Base-by-base conservation (phyloP, 345 rosid species). In the Citrus maxima region DNA sequence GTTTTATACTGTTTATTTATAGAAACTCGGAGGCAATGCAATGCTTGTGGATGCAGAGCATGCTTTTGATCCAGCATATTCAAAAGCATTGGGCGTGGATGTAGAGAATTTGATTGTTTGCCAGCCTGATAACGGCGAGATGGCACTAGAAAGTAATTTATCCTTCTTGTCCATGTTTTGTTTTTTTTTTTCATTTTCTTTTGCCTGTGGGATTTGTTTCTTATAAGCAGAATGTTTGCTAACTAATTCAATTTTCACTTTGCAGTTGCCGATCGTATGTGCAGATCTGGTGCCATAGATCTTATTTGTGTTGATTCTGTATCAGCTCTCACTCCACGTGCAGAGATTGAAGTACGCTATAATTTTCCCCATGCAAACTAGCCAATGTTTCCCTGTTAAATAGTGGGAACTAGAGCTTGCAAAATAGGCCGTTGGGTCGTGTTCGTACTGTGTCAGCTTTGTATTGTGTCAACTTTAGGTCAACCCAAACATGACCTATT, bases 41-140 rank as follows among this genome's bases (percentile, higher is more conserved):
- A 95, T 93, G 98, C 99, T 93, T 84, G 98, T 95, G 83, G 98
- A 93, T 85, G 99, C 99, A 68, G 99, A 95, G 87, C 99, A 95
- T 79, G 99, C 99, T 80, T 95, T 95, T 88, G 99, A 95, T 87
- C 98, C 98, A 56, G 78, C 98, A 37, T 95, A 95, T 85, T 95
- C 98, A 69, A 95, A 92, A 87, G 92, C 99, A 72, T 62, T 93
- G 82, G 98, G 98, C 4, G 97, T 92, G 65, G 97, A 93, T 87
- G 98, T 95, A 18, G 98, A 93, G 70, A 95, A 92, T 81, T 78
- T 95, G 82, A 93, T 93, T 25, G 99, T 93, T 71, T 93, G 96
- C 84, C 98, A 91, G 84, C 97, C 99, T 73, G 99, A 92, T 88
- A 88, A 90, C 70, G 98, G 99, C 78, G 98, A 93, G 88, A 95